phyloP scores from a whole-genome alignment of 2,329 filamentous ascomycete species.

The Colletotrichum tropicale region DNA sequence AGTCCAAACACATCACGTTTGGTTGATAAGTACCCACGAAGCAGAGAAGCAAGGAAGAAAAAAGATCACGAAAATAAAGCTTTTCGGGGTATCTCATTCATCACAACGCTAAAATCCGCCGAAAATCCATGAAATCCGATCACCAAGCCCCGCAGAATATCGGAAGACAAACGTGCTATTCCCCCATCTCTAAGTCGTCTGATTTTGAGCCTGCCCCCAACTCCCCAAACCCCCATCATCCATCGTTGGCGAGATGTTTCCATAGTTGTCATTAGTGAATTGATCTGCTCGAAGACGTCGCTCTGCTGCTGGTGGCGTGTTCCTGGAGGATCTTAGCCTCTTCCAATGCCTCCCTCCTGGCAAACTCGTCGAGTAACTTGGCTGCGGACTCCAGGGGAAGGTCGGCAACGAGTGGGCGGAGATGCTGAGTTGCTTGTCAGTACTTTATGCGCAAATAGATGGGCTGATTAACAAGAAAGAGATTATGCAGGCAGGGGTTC shows the following conservation, averaged over 20 bases:
- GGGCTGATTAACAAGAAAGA: neutral
- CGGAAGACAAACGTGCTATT: neutral
- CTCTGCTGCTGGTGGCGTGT: constrained; percentile 10
- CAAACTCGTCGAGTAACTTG: constrained; percentile 25
- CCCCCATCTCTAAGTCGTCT: neutral
- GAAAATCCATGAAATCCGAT: neutral
- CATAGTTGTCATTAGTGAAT: neutral
- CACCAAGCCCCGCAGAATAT: neutral
- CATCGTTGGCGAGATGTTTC: neutral
- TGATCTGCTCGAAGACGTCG: constrained; percentile 20
- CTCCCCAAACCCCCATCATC: neutral
- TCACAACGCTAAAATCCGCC: constrained; percentile 12
- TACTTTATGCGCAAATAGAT: neutral
- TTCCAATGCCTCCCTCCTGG: constrained; percentile 18
- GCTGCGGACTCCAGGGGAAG: constrained; percentile 25
- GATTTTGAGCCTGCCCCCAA: neutral
- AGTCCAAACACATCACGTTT: neutral
- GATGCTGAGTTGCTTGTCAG: constrained; percentile 12
- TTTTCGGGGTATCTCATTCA: constrained; percentile 14
- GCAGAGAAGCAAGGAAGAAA: neutral
- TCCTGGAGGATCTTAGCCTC: constrained; percentile 22
- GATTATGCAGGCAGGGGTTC: neutral
- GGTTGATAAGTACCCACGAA: neutral
- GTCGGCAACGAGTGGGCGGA: constrained; percentile 22
- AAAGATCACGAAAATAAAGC: neutral